Evolutionary conservation across 495 filamentous ascomycete species (phyloP).

Genomic region (Penicillium maclennaniae): DNA sequence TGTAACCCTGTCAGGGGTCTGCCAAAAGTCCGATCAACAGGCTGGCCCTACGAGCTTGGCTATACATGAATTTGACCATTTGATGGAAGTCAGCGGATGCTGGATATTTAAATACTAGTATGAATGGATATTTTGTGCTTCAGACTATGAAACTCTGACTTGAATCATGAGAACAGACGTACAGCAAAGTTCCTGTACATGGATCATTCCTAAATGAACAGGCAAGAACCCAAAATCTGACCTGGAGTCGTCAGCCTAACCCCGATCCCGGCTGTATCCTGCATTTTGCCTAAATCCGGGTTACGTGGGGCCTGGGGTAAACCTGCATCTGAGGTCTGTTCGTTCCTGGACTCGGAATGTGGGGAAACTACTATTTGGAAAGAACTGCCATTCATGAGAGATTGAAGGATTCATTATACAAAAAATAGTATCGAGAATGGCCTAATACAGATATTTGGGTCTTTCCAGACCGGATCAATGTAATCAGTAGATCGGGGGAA

Average conservation of each 20-base stretch:
- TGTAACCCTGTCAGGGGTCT: background rate
- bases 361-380: background rate
- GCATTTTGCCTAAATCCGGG: conserved; percentile 14
- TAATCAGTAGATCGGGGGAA: background rate
- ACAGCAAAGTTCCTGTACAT: background rate
- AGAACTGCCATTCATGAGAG: background rate
- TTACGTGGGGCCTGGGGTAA: background rate
- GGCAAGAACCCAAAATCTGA: background rate
- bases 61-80: background rate
- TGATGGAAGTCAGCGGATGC: background rate
- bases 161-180: too few relatives aligned
- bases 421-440: too few relatives aligned
- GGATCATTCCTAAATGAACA: conserved; percentile 7
- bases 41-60: background rate
- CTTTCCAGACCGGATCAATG: background rate
- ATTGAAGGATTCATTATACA: background rate
- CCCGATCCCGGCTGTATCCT: conserved; percentile 1
- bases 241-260: conserved; percentile 6
- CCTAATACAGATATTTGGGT: background rate
- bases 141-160: background rate
- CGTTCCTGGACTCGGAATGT: background rate
- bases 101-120: too few relatives aligned
- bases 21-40: background rate
- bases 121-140: background rate
- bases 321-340: background rate